Base-by-base conservation (phyloP, 208 protist genomes). In the Acanthamoeba triangularis region DNA sequence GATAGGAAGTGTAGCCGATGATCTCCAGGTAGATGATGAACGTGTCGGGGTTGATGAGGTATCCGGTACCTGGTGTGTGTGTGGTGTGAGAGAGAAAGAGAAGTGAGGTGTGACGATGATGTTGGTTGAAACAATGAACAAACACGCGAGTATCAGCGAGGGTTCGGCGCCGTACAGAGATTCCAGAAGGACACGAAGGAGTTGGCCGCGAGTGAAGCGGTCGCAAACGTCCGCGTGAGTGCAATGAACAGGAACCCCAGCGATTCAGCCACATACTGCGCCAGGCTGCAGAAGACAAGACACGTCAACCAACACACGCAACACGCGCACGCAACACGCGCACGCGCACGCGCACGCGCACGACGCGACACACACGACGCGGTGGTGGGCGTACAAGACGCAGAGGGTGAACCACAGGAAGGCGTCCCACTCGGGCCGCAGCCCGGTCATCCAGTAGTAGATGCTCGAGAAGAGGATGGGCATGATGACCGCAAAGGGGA, bases 141-240 rank as follows among this genome's bases (percentile, higher is more conserved):
- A n/a, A n/a, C n/a, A n/a, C n/a, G n/a, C n/a, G n/a, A n/a, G n/a
- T n/a, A n/a, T n/a, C n/a, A n/a, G n/a, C 56, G 3, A 0, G 20
- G 7, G 44, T 3, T 3, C 16, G 35, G 25, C n/a, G 30, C 30
- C 76, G 76, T 85, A 85, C 76, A 85, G 2, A 85, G 44, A 56
- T 85, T 85, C 76, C 76, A 85, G 76, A 85, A 85, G 76, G 76
- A 85, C 14, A 85, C 76, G 47, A 85, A 85, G 30, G 76, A 85
- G 44, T 85, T 85, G 76, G 76, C 76, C 14, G 76, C 47, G 28
- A 85, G 47, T 2, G 76, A 85, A 18, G 76, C 76, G 3, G 44
- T 33, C 23, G 76, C 76, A 56, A 85, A 85, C 25, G 76, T 85
- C 54, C 76, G 76, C 44, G 76, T 85, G 25, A 85, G 76, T 11